These are phyloP conservation scores for Didymella lethalis DNA, from an alignment of 2,329 filamentous ascomycete genomes.

Conservation along the genomic window DNA sequence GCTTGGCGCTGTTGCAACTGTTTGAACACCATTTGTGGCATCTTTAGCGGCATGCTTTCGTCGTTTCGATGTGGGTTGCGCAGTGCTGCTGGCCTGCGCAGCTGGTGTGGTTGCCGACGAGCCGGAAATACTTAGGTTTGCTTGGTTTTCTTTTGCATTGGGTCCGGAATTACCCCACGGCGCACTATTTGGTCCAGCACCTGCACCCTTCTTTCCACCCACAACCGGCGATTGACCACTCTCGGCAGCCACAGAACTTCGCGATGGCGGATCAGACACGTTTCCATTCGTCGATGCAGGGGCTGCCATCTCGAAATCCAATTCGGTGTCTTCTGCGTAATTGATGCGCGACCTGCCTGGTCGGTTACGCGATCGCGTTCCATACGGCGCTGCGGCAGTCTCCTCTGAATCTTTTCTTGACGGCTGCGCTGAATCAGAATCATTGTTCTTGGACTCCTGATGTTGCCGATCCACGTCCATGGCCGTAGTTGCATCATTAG, in stretches of 20 bases:
- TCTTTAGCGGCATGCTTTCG: slow-evolving; percentile 73
- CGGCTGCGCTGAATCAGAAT: slow-evolving; percentile 42
- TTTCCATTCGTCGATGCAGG: slow-evolving; percentile 65
- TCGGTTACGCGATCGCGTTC: slow-evolving; percentile 92
- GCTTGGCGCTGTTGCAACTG: slow-evolving; percentile 50
- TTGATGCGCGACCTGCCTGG: slow-evolving; percentile 82
- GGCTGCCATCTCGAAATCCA: slow-evolving; percentile 78
- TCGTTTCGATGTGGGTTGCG: slow-evolving; percentile 67
- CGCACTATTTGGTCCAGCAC: slow-evolving; percentile 52
- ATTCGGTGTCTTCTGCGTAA: slow-evolving; percentile 94
- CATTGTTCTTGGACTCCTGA: slow-evolving; percentile 39
- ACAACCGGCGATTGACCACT: slow-evolving; percentile 42
- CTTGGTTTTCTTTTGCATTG: slow-evolving; percentile 47
- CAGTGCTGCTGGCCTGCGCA: slow-evolving; percentile 48
- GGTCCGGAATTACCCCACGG: slow-evolving; percentile 48
- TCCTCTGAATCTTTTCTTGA: slow-evolving; percentile 47
- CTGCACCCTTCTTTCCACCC: slow-evolving; percentile 51
- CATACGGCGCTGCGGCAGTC: slow-evolving; percentile 72
- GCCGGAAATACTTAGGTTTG: slow-evolving; percentile 58
- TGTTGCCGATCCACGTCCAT: slow-evolving; percentile 41
- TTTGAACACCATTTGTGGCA: slow-evolving; percentile 47
- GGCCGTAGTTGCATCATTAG: slow-evolving; percentile 39
- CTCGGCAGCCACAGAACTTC: slow-evolving; percentile 46
- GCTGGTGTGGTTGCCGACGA: slow-evolving; percentile 65
- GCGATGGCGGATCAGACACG: slow-evolving; percentile 54